phyloP scores from a whole-genome alignment of 306 rosid species.

The Rosa multiflora region DNA sequence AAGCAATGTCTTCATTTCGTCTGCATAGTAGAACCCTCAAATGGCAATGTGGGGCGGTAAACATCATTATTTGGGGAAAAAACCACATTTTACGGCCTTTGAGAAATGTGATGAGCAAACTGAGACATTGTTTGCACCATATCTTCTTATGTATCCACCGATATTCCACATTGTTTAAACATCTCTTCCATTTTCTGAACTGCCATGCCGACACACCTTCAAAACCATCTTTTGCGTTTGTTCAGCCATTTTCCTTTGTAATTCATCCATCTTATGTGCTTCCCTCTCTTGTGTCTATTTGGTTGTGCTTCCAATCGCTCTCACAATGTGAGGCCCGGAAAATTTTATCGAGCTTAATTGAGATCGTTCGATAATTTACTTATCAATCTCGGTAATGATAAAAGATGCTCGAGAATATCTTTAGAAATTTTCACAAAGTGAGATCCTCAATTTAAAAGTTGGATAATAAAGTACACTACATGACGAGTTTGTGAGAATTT shows the following conservation, averaged over 20 bases:
- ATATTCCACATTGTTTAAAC: neutral
- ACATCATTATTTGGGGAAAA: no score
- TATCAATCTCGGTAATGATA: no score
- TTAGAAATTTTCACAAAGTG: no score
- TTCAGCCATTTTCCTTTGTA: neutral
- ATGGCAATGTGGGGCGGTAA: neutral
- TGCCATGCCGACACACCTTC: neutral
- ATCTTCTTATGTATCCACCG: neutral
- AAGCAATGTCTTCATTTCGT: no score
- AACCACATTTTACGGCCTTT: neutral
- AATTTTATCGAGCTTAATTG: no score
- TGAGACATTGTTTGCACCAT: no score
- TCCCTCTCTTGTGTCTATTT: neutral
- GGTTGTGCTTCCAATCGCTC: neutral
- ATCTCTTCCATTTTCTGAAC: neutral
- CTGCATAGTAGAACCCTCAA: neutral
- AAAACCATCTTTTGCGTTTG: neutral
- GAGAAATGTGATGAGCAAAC: neutral
- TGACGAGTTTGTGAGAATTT: no score
- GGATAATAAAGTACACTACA: no score
- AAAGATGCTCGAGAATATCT: no score
- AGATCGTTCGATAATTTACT: no score
- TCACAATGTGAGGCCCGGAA: no score
- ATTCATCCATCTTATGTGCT: neutral
- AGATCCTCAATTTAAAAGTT: no score